phyloP scores from a whole-genome alignment of 2,329 filamentous ascomycete species.

The Pseudogymnoascus sp. region DNA sequence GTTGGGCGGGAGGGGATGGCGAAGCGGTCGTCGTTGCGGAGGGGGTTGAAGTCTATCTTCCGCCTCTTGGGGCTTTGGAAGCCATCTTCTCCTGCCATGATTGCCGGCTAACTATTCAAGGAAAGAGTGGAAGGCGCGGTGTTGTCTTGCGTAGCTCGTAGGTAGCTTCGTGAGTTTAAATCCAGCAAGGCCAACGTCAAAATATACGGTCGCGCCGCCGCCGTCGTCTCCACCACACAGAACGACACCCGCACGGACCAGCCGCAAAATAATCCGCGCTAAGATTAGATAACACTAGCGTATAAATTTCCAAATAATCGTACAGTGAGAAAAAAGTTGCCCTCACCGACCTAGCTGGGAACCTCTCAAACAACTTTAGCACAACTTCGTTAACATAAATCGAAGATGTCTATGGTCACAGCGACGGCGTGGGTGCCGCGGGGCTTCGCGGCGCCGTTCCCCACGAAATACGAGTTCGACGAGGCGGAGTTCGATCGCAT shows the following conservation, averaged over 20 bases:
- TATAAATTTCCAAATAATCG: neutral
- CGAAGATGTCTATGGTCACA: conserved; percentile 44
- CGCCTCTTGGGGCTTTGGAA: conserved; percentile 52
- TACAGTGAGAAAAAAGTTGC: neutral
- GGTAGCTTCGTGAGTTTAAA: neutral
- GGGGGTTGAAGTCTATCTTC: conserved; percentile 53
- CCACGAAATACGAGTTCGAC: conserved; percentile 49
- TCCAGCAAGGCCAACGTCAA: neutral
- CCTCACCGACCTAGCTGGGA: neutral
- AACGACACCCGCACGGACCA: neutral
- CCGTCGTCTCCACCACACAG: neutral
- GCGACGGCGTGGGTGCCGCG: conserved; percentile 51
- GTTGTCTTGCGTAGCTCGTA: neutral
- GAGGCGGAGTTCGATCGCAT: conserved; percentile 52
- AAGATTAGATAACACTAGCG: conserved; percentile 9
- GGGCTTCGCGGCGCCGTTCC: conserved; percentile 50
- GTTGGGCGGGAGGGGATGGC: conserved; percentile 28
- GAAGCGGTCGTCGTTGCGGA: conserved; percentile 48
- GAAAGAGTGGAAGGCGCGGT: neutral
- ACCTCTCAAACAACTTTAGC: neutral
- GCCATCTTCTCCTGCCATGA: conserved; percentile 34
- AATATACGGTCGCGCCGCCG: neutral
- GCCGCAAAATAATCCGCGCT: neutral
- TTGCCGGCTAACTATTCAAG: neutral
- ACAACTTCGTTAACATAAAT: neutral